Evolutionary conservation across 495 filamentous ascomycete species (phyloP).

Genomic region (Penicillium flavigenum): DNA sequence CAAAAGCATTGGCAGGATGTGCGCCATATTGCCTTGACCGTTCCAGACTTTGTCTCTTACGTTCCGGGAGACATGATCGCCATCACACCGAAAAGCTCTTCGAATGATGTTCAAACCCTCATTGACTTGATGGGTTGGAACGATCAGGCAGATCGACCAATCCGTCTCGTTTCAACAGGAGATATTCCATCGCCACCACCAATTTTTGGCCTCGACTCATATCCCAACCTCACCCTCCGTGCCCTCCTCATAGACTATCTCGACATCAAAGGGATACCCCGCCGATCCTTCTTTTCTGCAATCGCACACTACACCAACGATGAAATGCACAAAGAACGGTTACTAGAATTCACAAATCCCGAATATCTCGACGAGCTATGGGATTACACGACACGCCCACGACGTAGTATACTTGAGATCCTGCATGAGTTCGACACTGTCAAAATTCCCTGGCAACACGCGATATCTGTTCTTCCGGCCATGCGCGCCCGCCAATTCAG

Average conservation of each 20-base stretch:
- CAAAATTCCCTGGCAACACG: constrained; percentile 72
- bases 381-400: constrained; percentile 91
- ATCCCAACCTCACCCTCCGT: constrained; percentile 63
- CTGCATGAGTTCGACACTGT: constrained; percentile 86
- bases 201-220: constrained; percentile 42
- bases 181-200: constrained; percentile 40
- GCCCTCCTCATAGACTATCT: constrained; percentile 75
- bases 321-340: constrained; percentile 71
- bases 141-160: constrained; percentile 62
- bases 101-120: constrained; percentile 70
- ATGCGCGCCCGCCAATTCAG: constrained; percentile 84
- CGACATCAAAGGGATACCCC: constrained; percentile 85
- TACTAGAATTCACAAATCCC: constrained; percentile 76
- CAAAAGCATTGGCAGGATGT: constrained; percentile 90
- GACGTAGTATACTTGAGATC: constrained; percentile 87
- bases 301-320: constrained; percentile 73
- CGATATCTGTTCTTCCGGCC: constrained; percentile 67
- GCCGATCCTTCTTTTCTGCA: constrained; percentile 76
- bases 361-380: constrained; percentile 84
- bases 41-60: constrained; percentile 47
- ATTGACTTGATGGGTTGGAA: constrained; percentile 76
- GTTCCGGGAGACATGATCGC: constrained; percentile 72
- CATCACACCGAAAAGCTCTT: constrained; percentile 84
- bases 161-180: constrained; percentile 45
- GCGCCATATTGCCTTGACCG: constrained; percentile 63